phyloP scores from a whole-genome alignment of 495 filamentous ascomycete genomes.

The Xylaria scruposa region DNA sequence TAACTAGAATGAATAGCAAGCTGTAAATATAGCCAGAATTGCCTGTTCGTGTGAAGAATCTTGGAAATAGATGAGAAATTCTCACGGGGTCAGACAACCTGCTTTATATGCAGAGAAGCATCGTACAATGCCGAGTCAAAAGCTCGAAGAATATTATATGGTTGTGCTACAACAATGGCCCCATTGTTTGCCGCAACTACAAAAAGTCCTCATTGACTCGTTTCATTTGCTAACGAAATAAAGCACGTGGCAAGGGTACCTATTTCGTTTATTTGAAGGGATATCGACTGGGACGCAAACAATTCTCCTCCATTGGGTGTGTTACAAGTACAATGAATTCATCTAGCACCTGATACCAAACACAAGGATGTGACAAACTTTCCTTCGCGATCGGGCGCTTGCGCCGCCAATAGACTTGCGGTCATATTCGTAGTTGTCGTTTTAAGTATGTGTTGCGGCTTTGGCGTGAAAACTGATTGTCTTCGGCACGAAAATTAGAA shows the following conservation, averaged over 20 bases:
- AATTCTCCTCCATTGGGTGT: not conserved
- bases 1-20: not conserved
- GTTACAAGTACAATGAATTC: not conserved
- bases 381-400: not conserved
- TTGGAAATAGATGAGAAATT: not conserved
- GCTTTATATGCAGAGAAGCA: not conserved
- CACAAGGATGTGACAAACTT: not conserved
- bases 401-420: not conserved
- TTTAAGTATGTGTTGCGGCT: not conserved
- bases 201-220: not conserved
- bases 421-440: not conserved
- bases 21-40: not conserved
- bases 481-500: not conserved
- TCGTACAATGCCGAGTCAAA: not conserved
- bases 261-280: not conserved
- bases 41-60: not conserved
- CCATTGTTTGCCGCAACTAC: no score
- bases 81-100: not conserved
- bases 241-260: not conserved
- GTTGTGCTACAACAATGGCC: no score
- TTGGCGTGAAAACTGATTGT: not conserved
- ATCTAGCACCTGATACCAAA: not conserved
- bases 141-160: not conserved
- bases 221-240: not conserved
- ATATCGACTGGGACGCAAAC: not conserved